These are phyloP conservation scores for Entelexis paramagnoliae DNA, from an alignment of 1,139 yeast genomes.

Conservation along the genomic window DNA sequence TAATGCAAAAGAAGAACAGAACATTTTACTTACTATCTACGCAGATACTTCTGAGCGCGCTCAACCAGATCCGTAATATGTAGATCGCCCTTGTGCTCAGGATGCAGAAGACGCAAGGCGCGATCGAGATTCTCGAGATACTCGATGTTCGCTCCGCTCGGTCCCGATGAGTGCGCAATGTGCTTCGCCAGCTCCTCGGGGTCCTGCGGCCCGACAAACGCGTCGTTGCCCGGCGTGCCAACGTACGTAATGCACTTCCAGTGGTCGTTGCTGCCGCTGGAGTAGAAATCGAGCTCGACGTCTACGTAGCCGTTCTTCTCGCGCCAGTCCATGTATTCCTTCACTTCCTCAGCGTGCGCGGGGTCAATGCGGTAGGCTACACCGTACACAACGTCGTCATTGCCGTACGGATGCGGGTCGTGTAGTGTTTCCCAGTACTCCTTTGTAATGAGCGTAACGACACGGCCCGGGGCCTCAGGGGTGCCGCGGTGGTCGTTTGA, in stretches of 20 bases:
- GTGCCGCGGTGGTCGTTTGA: conserved; percentile 88
- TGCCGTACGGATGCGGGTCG: conserved; percentile 38
- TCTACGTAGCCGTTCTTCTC: conserved; percentile 83
- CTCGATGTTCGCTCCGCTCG: conserved; percentile 71
- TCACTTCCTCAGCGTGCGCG: conserved; percentile 49
- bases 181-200: conserved; percentile 47
- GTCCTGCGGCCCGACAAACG: conserved; percentile 75
- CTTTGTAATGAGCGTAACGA: conserved; percentile 59
- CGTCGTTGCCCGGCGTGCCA: conserved; percentile 69
- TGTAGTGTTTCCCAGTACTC: conserved; percentile 40
- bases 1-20: too few species aligned
- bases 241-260: conserved; percentile 58
- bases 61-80: conserved; percentile 33
- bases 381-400: conserved; percentile 53
- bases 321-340: conserved; percentile 60
- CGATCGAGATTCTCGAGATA: conserved; percentile 49
- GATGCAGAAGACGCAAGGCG: conserved; percentile 35
- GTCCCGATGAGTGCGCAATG: conserved; percentile 53
- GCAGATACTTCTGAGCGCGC: conserved; percentile 21
- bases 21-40: background rate
- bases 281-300: conserved; percentile 56
- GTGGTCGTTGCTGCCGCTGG: conserved; percentile 21
- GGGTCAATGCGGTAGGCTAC: conserved; percentile 77
- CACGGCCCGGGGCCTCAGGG: conserved; percentile 74
- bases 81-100: conserved; percentile 29